Conservation (phyloP, 2,329 filamentous ascomycete genomes). For the Fonsecaea pedrosoi region DNA sequence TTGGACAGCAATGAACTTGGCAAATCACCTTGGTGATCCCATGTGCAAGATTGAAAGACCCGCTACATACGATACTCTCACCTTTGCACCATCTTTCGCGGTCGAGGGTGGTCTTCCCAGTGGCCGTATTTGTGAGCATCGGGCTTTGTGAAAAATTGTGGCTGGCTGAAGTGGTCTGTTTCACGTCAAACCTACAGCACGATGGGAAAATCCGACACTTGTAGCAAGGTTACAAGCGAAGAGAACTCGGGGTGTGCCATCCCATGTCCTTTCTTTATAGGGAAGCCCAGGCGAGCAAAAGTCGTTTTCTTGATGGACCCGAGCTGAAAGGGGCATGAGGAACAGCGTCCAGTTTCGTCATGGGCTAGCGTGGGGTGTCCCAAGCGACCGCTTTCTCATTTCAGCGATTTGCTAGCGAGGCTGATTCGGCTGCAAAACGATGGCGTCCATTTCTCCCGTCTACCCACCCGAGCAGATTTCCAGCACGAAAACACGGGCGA, state of each 20-base stretch:
- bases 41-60: not conserved
- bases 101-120: not conserved
- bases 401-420: not conserved
- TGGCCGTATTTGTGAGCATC: not conserved
- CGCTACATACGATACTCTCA: not conserved
- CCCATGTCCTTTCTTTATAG: not conserved
- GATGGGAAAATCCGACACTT: constrained; percentile 5
- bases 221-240: constrained; percentile 10
- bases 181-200: constrained; percentile 17
- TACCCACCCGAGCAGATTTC: not conserved
- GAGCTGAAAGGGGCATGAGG: constrained; percentile 11
- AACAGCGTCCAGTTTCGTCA: not conserved
- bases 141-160: not conserved
- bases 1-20: not conserved
- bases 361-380: constrained; percentile 12
- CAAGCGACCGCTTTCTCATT: not conserved
- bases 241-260: not conserved
- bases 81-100: not conserved
- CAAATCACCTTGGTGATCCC: not conserved
- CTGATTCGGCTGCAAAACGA: not conserved
- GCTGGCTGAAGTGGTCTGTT: constrained; percentile 16
- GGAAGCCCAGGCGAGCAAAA: not conserved
- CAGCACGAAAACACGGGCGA: not conserved
- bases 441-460: not conserved
- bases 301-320: not conserved